Base-by-base conservation (phyloP, 345 rosid species). In the Pistacia vera region DNA sequence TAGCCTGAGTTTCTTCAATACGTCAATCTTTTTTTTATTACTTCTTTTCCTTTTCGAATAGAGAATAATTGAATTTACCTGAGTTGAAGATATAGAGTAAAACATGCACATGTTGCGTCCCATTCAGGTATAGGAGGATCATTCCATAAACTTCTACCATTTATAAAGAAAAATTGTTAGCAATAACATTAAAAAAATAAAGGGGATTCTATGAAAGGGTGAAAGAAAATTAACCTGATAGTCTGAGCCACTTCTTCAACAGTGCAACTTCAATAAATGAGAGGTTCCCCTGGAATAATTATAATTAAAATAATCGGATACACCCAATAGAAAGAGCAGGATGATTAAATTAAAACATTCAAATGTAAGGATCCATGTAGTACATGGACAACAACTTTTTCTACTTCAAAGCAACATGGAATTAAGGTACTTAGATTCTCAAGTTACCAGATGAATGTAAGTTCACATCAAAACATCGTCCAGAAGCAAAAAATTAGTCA, bases 71-170 rank as follows among this genome's bases (percentile, higher is more conserved):
- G 20, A 46, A 54, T 72, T 77, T 41, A 92, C 98, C 90, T 96
- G 98, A 77, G 98, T 93, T 71, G 98, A 93, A 41, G 99, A 96
- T 85, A 93, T 96, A 9, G 99, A 96, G 83, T 92, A 96, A 91
- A 96, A 96, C 72, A 81, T 59, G 99, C 97, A 52, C 95, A 90
- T 44, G 92, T 76, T 75, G 98, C 91, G 80, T 88, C 93, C 75
- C 78, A 68, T 76, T 93, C 99, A 71, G 88, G 86, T 75, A 84
- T 86, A 44, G 99, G 97, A 80, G 98, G 99, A 81, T 89, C 83
- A 79, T 92, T 91, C 99, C 98, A 93, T 78, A 96, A 74, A 82
- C 97, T 88, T 96, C 99, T 96, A 89, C 63, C 66, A 75, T 61
- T 60, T 18, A 64, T 20, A 71, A 41, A 58, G 33, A 63, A 41